A percentile compares a stretch with the other conserved stretches of the same genome.
Conservation (phyloP, 164 flowering plant genomes). For the Chimonanthus salicifolius region DNA sequence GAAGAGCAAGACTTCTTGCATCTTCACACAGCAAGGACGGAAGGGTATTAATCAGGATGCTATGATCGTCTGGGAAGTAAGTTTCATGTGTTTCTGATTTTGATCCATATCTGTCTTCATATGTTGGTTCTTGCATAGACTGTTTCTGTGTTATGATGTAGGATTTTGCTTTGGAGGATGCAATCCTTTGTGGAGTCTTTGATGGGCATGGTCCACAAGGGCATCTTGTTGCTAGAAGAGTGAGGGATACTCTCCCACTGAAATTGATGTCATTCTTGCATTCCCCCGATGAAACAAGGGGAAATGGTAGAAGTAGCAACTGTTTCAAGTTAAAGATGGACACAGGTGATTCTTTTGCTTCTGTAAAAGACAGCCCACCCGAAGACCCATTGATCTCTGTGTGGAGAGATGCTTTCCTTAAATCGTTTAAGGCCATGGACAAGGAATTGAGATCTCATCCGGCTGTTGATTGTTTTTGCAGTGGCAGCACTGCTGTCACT, state of each 20-base stretch:
- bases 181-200: slow-evolving; percentile 83
- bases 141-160: slow-evolving; percentile 21
- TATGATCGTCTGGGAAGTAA: slow-evolving; percentile 93
- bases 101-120: not conserved
- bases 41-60: slow-evolving; percentile 97
- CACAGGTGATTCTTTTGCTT: slow-evolving; percentile 21
- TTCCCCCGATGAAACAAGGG: slow-evolving; percentile 30
- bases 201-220: slow-evolving; percentile 98
- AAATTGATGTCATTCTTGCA: slow-evolving; percentile 54
- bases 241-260: slow-evolving; percentile 73
- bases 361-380: slow-evolving; percentile 31
- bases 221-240: slow-evolving; percentile 86
- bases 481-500: slow-evolving; percentile 93
- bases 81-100: slow-evolving; percentile 14
- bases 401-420: slow-evolving; percentile 79
- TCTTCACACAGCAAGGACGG: slow-evolving; percentile 91
- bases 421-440: slow-evolving; percentile 85
- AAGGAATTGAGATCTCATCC: slow-evolving; percentile 80
- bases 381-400: slow-evolving; percentile 40
- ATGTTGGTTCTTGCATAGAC: slow-evolving; percentile 1
- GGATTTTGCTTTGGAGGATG: slow-evolving; percentile 79
- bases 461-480: slow-evolving; percentile 82
- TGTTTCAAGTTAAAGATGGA: slow-evolving; percentile 40
- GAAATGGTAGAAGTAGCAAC: slow-evolving; percentile 29
- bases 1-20: slow-evolving; percentile 62